Conservation (phyloP, 2,329 filamentous ascomycete genomes). For the Xylaria multiplex region DNA sequence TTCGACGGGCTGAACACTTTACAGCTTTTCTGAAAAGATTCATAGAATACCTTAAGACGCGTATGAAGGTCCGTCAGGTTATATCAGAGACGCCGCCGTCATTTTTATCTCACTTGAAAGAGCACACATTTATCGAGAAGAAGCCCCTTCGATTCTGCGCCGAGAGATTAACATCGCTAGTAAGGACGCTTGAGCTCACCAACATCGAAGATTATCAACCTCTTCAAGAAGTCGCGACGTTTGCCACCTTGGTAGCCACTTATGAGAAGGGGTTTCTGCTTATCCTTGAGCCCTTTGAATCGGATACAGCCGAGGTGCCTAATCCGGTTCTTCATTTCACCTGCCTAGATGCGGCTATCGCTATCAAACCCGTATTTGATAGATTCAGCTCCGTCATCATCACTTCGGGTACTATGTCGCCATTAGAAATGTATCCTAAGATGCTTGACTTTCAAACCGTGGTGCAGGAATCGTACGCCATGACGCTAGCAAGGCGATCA, state of each 20-base stretch:
- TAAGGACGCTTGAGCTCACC: conserved; percentile 92
- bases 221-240: conserved; percentile 95
- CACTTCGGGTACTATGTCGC: conserved; percentile 96
- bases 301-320: conserved; percentile 91
- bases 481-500: conserved; percentile 93
- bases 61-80: conserved; percentile 97
- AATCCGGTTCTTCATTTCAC: conserved; percentile 98
- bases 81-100: conserved; percentile 97
- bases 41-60: conserved; percentile 96
- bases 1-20: conserved; percentile 94
- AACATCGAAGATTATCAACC: conserved; percentile 99
- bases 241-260: conserved; percentile 93
- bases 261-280: conserved; percentile 97
- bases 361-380: conserved; percentile 97
- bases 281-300: conserved; percentile 97
- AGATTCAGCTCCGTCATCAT: conserved; percentile 98
- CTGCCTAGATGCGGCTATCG: conserved; percentile 95
- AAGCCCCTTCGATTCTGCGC: conserved; percentile 95
- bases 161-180: conserved; percentile 91
- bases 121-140: conserved; percentile 96
- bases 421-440: conserved; percentile 98
- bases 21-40: conserved; percentile 94
- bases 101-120: conserved; percentile 90
- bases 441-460: conserved; percentile 95
- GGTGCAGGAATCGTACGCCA: conserved; percentile 95